These are phyloP conservation scores for Fusarium nematophilum DNA, from an alignment of 2,329 filamentous ascomycete species.

Conservation along the genomic window DNA sequence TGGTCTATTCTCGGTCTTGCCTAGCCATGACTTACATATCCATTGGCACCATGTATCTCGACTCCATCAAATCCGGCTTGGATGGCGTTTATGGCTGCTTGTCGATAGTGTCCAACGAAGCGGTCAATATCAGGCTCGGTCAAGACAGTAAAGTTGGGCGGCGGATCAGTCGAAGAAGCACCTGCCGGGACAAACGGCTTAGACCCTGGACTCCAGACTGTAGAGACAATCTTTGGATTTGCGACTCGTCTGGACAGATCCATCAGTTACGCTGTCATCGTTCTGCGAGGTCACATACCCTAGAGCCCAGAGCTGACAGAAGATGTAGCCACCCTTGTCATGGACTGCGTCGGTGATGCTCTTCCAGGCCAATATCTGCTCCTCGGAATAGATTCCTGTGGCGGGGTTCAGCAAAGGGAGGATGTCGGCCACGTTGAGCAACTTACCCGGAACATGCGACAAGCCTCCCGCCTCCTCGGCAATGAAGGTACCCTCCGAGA, in stretches of 20 bases:
- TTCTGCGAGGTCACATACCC: slow-evolving; percentile 62
- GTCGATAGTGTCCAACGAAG: slow-evolving; percentile 69
- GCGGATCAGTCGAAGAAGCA: slow-evolving; percentile 14
- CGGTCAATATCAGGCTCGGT: slow-evolving; percentile 72
- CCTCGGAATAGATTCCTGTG: slow-evolving; percentile 67
- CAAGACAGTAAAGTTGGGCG: slow-evolving; percentile 61
- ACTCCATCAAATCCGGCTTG: slow-evolving; percentile 77
- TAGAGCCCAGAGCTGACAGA: slow-evolving; percentile 71
- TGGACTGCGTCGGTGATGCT: slow-evolving; percentile 72
- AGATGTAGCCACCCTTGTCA: slow-evolving; percentile 69
- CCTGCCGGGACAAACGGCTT: slow-evolving; percentile 18
- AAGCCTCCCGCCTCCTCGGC: slow-evolving; percentile 49
- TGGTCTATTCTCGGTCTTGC: too few relatives aligned
- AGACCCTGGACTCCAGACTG: slow-evolving; percentile 36
- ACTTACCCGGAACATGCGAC: slow-evolving; percentile 35
- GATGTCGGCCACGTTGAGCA: neutral
- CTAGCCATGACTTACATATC: slow-evolving; percentile 68
- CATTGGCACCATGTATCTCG: slow-evolving; percentile 69
- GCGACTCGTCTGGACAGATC: slow-evolving; percentile 37
- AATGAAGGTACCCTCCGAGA: slow-evolving; percentile 59
- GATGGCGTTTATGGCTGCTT: slow-evolving; percentile 65
- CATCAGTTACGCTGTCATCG: neutral
- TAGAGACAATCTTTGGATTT: slow-evolving; percentile 28
- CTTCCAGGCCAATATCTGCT: slow-evolving; percentile 70
- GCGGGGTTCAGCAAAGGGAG: slow-evolving; percentile 46